Evolutionary conservation across 768 basidiomycete genomes (phyloP).

Genomic region (Clitopilus hobsonii): DNA sequence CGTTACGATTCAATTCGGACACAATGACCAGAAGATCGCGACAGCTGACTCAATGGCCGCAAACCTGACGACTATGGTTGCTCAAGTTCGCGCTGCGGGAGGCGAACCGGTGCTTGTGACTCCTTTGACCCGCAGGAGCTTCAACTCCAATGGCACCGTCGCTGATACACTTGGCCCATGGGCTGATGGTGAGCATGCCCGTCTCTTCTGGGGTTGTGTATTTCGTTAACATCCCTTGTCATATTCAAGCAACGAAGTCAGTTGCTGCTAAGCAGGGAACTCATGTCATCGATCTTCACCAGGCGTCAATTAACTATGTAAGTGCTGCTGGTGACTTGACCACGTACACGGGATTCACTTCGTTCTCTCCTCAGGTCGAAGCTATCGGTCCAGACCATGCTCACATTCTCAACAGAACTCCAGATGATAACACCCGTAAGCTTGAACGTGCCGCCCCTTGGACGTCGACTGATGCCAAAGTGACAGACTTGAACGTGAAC

Average conservation of each 20-base stretch:
- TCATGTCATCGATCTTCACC: slow-evolving; percentile 34
- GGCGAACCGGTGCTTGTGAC: slow-evolving; percentile 37
- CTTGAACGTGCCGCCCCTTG: not conserved
- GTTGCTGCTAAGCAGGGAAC: slow-evolving; percentile 29
- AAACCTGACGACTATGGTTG: slow-evolving; percentile 34
- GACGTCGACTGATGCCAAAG: not conserved
- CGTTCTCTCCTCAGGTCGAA: slow-evolving; percentile 20
- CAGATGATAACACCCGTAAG: slow-evolving; percentile 34
- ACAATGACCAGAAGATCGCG: slow-evolving; percentile 37
- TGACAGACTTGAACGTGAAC: slow-evolving; percentile 29
- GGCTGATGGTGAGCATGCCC: slow-evolving; percentile 27
- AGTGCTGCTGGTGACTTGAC: not conserved
- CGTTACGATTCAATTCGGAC: slow-evolving; percentile 39
- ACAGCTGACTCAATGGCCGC: slow-evolving; percentile 39
- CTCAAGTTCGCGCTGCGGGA: slow-evolving; percentile 29
- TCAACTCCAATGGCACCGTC: slow-evolving; percentile 30
- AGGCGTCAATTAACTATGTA: slow-evolving; percentile 31
- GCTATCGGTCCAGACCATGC: slow-evolving; percentile 34
- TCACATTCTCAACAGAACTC: slow-evolving; percentile 31
- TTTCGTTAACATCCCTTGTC: too few species aligned
- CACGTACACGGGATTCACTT: not conserved
- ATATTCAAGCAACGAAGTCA: slow-evolving; percentile 25
- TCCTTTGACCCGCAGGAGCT: slow-evolving; percentile 32
- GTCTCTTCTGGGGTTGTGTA: not conserved
- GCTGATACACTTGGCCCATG: slow-evolving; percentile 31